phyloP scores from a whole-genome alignment of 208 protist species.

The Wallacemonas sp. region DNA sequence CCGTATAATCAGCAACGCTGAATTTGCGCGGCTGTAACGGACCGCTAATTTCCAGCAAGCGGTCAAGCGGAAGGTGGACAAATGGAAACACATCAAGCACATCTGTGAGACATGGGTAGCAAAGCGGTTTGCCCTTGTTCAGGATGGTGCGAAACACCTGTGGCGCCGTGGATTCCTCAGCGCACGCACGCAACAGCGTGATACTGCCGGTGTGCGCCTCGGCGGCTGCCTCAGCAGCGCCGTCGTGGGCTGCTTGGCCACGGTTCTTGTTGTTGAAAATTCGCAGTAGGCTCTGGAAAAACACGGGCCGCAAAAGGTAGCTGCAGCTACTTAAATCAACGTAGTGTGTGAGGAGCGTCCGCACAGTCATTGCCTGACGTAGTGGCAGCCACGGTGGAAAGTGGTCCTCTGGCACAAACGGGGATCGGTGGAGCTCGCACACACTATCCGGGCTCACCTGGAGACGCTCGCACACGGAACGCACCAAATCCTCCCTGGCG shows the following conservation, averaged over 20 bases:
- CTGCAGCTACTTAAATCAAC: slow-evolving; percentile 83
- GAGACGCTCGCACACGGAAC: slow-evolving; percentile 58
- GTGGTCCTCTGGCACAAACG: slow-evolving; percentile 75
- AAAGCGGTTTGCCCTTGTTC: slow-evolving; percentile 50
- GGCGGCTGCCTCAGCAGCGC: background rate
- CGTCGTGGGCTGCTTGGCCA: background rate
- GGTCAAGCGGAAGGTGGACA: slow-evolving; percentile 69
- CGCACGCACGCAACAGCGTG: slow-evolving; percentile 51
- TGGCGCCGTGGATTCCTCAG: slow-evolving; percentile 40
- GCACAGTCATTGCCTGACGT: slow-evolving; percentile 56
- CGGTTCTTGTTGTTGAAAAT: slow-evolving; percentile 41
- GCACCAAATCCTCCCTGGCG: slow-evolving; percentile 38
- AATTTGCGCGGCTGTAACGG: slow-evolving; percentile 76
- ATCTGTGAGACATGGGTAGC: slow-evolving; percentile 76
- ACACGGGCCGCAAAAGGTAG: slow-evolving; percentile 73
- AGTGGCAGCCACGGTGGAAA: slow-evolving; percentile 86
- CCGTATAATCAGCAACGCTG: slow-evolving; percentile 48
- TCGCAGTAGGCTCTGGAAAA: slow-evolving; percentile 73
- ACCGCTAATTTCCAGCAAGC: slow-evolving; percentile 75
- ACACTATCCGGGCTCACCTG: slow-evolving; percentile 43
- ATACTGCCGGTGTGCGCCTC: slow-evolving; percentile 32
- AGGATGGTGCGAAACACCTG: slow-evolving; percentile 55
- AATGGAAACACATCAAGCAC: slow-evolving; percentile 75
- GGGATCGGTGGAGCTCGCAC: slow-evolving; percentile 74
- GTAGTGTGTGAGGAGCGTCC: slow-evolving; percentile 70